Base-by-base conservation (phyloP, 805 yeast species). In the Kluyveromyces aestuarii region DNA sequence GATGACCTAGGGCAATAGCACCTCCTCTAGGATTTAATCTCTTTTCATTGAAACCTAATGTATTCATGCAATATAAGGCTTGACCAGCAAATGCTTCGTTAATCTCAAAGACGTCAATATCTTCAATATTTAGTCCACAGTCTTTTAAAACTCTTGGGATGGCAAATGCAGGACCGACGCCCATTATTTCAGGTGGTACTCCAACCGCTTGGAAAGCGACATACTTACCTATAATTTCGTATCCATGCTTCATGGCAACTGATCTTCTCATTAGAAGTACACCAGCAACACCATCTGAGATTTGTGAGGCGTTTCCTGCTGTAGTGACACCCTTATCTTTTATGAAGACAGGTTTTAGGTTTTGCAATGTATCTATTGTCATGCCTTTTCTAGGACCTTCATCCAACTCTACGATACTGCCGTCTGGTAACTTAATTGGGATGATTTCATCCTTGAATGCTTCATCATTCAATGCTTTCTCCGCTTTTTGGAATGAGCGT, bases 81-180 rank as follows among this genome's bases (percentile, higher is more conserved):
- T 91, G 97, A 10, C 95, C 93, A 16, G 98, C 97, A 70, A 91
- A 91, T 1, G 98, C 97, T 74, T 91, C 98, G 69, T 90, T 90
- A 62, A 91, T 81, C 73, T 91, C 98, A 65, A 76, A 90, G 37
- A 88, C 76, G 44, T 79, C 75, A 48, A 91, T 71, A 58, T 89
- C 96, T 44, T 76, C 75, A 27, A 77, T 73, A 7, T 74, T 69
- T 51, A 90, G 66, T 37, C 83, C 82, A 7, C 72, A 60, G 61
- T 79, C 79, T 65, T 76, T 72, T 56, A 91, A 76, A 17, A 87
- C 82, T 48, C 77, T 78, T 52, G 99, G 98, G 60, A 91, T 90
- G 51, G 98, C 99, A 59, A 77, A 80, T 27, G 96, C 97, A 50
- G 99, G 99, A 41, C 98, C 99, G 59, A 91, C 81, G 50, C 98